Evolutionary conservation across 176 grass and related monocot species (phyloP).

Genomic region (Poa annua): DNA sequence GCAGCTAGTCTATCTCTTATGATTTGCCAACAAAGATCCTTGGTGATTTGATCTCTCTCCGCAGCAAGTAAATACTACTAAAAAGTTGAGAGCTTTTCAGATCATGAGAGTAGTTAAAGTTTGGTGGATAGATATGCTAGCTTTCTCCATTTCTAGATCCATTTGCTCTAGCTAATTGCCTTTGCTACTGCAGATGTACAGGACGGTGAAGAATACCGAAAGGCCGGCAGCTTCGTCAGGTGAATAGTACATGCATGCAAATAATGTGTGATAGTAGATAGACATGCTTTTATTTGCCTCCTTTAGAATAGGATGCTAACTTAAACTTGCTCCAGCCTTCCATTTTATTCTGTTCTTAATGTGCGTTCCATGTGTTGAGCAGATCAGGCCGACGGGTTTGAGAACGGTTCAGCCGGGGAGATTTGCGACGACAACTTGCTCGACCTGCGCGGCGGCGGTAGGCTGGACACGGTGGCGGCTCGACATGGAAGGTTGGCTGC

Average conservation of each 20-base stretch:
- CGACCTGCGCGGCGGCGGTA: constrained; percentile 41
- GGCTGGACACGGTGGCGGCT: constrained; percentile 16
- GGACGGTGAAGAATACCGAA: constrained; percentile 84
- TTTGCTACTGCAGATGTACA: constrained; percentile 67
- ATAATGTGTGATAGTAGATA: constrained; percentile 17
- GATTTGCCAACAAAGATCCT: constrained; percentile 36
- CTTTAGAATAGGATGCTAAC: constrained; percentile 50
- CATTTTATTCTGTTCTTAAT: constrained; percentile 41
- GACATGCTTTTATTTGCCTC: constrained; percentile 22
- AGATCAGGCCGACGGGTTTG: constrained; percentile 67
- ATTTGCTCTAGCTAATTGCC: neutral
- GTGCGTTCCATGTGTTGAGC: constrained; percentile 14
- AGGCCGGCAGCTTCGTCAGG: constrained; percentile 73
- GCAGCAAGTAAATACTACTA: neutral
- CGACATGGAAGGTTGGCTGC: constrained; percentile 56
- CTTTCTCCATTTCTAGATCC: neutral
- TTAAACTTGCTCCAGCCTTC: constrained; percentile 36
- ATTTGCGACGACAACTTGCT: constrained; percentile 72
- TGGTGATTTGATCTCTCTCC: constrained; percentile 24
- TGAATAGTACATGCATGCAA: constrained; percentile 42
- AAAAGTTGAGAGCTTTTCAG: neutral
- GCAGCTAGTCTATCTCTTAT: constrained; percentile 24
- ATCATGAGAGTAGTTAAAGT: neutral
- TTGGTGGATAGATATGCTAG: neutral
- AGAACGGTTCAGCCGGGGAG: constrained; percentile 64